Evolutionary conservation across 1,139 yeast species (phyloP).

Genomic region (Hemisphaericaspora subhashii): DNA sequence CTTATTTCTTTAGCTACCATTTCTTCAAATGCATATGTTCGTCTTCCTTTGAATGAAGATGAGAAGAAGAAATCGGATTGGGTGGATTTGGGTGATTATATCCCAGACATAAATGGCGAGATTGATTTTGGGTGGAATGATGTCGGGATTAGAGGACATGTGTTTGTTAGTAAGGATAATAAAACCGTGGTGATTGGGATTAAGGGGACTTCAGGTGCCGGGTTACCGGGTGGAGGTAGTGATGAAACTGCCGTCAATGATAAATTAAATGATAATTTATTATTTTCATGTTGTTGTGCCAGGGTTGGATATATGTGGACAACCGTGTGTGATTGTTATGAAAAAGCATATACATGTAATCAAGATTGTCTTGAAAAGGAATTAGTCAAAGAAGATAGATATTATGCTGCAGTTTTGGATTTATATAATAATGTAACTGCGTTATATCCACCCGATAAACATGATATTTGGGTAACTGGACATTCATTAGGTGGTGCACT

Average conservation of each 20-base stretch:
- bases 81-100: constrained; percentile 77
- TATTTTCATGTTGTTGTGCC: constrained; percentile 97
- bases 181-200: constrained; percentile 75
- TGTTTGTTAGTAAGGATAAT: constrained; percentile 68
- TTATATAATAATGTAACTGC: constrained; percentile 70
- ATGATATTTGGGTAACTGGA: constrained; percentile 86
- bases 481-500: constrained; percentile 95
- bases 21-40: constrained; percentile 90
- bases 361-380: constrained; percentile 84
- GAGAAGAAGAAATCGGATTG: constrained; percentile 62
- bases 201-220: constrained; percentile 93
- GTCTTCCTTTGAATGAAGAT: constrained; percentile 65
- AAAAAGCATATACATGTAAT: constrained; percentile 82
- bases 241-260: constrained; percentile 80
- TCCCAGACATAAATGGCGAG: constrained; percentile 34
- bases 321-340: constrained; percentile 93
- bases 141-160: constrained; percentile 86
- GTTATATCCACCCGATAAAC: constrained; percentile 63
- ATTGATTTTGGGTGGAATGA: constrained; percentile 81
- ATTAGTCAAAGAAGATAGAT: constrained; percentile 70
- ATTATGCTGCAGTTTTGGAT: constrained; percentile 78
- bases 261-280: constrained; percentile 79
- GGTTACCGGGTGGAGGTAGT: constrained; percentile 69
- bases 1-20: constrained; percentile 76
- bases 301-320: constrained; percentile 90